Evolutionary conservation across 2,329 filamentous ascomycete genomes (phyloP), one percentile per base, ranked within the genome.

Genomic region (Paraphaeosphaeria sporulosa): DNA sequence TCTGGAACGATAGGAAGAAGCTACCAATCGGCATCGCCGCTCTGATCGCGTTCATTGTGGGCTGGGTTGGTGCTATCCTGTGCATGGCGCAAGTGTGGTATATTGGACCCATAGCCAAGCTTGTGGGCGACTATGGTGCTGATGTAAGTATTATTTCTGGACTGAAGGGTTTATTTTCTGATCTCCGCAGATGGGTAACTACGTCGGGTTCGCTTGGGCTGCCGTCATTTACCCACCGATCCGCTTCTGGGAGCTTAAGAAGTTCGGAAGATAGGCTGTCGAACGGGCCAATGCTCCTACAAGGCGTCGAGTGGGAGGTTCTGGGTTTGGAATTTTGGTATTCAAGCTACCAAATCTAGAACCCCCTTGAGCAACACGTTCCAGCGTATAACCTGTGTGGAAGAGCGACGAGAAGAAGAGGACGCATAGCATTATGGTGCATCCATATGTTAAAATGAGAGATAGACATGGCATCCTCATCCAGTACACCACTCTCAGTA

Each of bases 61-160:
- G 89, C 3, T 90, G 88, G 88, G 82, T 82, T 3, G 88, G 88
- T 9, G 84, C 87, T 0, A 84, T 91, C 30, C 71, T 90, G 48
- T 88, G 84, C 60, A 91, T 91, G 89, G 86, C 86, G 23, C 88
- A 92, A 78, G 84, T 86, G 3, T 91, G 88, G 85, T 91, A 89
- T 73, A 84, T 87, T 61, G 89, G 89, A 1, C 89, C 88, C 0
- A 75, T 90, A 59, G 87, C 87, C 3, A 79, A 78, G 49, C 73
- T 83, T 55, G 83, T 89, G 19, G 86, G 87, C 0, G 83, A 83
- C 21, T 82, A 84, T 71, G 86, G 86, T 19, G 85, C 81, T 50
- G 85, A 88, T 77, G 80, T 86, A 72, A 78, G 83, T 74, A 82
- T 73, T 10, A 15, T 42, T 51, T n/a, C 8, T 19, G 23, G 38